Base-by-base conservation (phyloP, 179 eudicot genomes). In the Corrigiola litoralis region DNA sequence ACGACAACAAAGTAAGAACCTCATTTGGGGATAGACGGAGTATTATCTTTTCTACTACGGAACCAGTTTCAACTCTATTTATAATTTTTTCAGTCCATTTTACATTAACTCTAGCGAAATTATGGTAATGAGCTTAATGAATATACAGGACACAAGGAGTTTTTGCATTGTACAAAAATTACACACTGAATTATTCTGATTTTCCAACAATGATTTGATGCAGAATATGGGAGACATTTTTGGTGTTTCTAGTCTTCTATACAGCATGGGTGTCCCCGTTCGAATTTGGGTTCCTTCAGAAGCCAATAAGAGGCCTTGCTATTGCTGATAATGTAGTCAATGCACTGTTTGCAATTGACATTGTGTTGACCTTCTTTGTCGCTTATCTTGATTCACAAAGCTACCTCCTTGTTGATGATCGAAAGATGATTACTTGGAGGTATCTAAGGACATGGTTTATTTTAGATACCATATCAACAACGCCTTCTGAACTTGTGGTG, bases 221-320 rank as follows among this genome's bases (percentile, higher is more conserved):
- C 85, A 89, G 96, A 70, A 8, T 12, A 21, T 89, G 94, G 94
- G 84, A 83, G 53, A 57, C 73, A 58, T 87, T 68, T 75, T 66
- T 89, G 62, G 80, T 85, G 4, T 0, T 76, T 33, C 69, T 89
- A 75, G 96, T 89, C 16, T 80, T 89, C 68, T 89, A 89, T 74
- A 82, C 90, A 9, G 88, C 96, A 48, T 89, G 96, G 96, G 92
- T 84, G 49, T 89, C 84, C 42, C 96, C 92, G 4, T 87, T 71
- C 32, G 92, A 89, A 72, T 89, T 89, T 45, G 94, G 87, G 40
- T 87, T 87, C 71, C 63, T 79, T 16, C 69, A 55, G 0, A 29
- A 17, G n/a, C 88, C 88, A 11, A 49, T 40, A 0, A 68, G 55
- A 66, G 49, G 56, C 36, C 80, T 89, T 7, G 71, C 85, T 9